A percentile compares a stretch with the other conserved stretches of the same genome.
These are phyloP conservation scores for Cyclotella baltica DNA, from an alignment of 108 stramenopile genomes.

Conservation along the genomic window DNA sequence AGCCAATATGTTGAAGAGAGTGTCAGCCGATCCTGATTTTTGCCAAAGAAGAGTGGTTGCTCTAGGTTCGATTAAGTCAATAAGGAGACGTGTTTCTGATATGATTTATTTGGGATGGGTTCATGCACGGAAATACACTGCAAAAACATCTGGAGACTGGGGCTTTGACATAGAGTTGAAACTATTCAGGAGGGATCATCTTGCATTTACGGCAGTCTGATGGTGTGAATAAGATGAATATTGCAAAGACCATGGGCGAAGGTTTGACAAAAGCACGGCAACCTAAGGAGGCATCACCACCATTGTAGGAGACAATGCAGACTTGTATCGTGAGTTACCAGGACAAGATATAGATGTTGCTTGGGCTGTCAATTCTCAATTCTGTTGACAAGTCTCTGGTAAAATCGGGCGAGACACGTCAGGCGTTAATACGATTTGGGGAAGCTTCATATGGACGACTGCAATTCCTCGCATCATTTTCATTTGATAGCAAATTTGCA, in stretches of 20 bases:
- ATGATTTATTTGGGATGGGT: conserved; percentile 74
- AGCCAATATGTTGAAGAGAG: conserved; percentile 62
- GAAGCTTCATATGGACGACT: conserved; percentile 87
- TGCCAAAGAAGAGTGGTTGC: conserved; percentile 73
- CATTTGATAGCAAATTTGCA: conserved; percentile 87
- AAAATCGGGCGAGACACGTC: conserved; percentile 77
- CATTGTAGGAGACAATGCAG: conserved; percentile 81
- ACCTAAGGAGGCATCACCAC: conserved; percentile 80
- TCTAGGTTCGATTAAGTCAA: conserved; percentile 81
- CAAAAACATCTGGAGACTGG: conserved; percentile 10
- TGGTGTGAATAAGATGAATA: conserved; percentile 65
- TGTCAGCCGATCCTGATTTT: conserved; percentile 69
- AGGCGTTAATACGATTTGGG: conserved; percentile 78
- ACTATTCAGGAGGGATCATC: conserved; percentile 77
- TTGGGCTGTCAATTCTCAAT: conserved; percentile 72
- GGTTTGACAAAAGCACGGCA: conserved; percentile 79
- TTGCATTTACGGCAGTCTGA: conserved; percentile 65
- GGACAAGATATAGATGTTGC: conserved; percentile 78
- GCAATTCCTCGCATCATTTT: conserved; percentile 79
- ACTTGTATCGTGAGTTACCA: conserved; percentile 71
- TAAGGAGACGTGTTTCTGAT: conserved; percentile 82
- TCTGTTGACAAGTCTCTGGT: conserved; percentile 79
- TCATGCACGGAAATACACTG: conserved; percentile 13
- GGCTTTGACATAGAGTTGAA: conserved; percentile 68
- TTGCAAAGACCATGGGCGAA: conserved; percentile 87